phyloP scores from a whole-genome alignment of 352 stramenopile genomes.

The Phytophthora meadii region DNA sequence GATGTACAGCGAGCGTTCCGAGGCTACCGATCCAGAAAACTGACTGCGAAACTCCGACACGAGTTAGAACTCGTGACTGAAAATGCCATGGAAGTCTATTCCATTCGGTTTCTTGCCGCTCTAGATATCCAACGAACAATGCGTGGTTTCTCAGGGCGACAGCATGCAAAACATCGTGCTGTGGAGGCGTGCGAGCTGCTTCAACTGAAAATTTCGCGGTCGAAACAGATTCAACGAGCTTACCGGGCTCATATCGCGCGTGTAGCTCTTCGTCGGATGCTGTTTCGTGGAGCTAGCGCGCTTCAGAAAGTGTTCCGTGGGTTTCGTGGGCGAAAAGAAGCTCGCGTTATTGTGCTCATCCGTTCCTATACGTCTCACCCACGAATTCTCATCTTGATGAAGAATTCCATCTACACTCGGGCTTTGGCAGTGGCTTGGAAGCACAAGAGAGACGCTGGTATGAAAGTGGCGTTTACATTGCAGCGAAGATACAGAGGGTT shows the following conservation, averaged over 20 bases:
- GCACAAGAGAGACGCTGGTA: slow-evolving; percentile 55
- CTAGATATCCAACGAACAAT: slow-evolving; percentile 50
- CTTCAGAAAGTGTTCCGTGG: slow-evolving; percentile 69
- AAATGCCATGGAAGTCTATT: slow-evolving; percentile 15
- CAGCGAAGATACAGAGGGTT: slow-evolving; percentile 63
- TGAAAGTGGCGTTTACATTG: slow-evolving; percentile 41
- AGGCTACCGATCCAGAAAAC: slow-evolving; percentile 35
- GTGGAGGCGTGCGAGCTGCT: slow-evolving; percentile 29
- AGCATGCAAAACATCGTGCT: slow-evolving; percentile 18
- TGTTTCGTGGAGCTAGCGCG: slow-evolving; percentile 47
- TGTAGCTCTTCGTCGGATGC: slow-evolving; percentile 43
- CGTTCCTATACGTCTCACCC: slow-evolving; percentile 49
- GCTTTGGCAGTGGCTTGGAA: slow-evolving; percentile 67
- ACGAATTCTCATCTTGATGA: slow-evolving; percentile 57
- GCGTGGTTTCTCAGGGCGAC: slow-evolving; percentile 54
- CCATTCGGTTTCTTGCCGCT: slow-evolving; percentile 21
- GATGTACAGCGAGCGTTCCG: slow-evolving; percentile 54
- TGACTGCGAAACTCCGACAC: slow-evolving; percentile 14
- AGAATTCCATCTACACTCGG: slow-evolving; percentile 61
- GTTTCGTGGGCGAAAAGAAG: slow-evolving; percentile 44
- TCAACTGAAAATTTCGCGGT: slow-evolving; percentile 33
- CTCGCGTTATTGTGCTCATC: slow-evolving; percentile 44
- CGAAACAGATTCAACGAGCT: slow-evolving; percentile 53
- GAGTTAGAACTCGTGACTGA: slow-evolving; percentile 26
- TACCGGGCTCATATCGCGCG: slow-evolving; percentile 63